phyloP scores from a whole-genome alignment of 345 rosid genomes.

The Physaria fendleri region DNA sequence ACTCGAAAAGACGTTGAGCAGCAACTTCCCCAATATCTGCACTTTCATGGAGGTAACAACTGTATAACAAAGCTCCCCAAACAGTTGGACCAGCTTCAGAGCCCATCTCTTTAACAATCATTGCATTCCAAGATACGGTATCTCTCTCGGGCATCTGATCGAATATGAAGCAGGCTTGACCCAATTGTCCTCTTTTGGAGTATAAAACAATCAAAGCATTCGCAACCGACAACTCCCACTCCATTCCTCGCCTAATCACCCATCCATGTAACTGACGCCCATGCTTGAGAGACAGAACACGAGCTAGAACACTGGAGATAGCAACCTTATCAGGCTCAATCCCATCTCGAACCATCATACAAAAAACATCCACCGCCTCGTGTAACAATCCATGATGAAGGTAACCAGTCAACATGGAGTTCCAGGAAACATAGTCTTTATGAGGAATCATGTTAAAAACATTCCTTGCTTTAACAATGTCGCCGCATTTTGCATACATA shows the following conservation, averaged over 20 bases:
- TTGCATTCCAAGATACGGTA: conserved; percentile 72
- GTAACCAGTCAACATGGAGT: conserved; percentile 63
- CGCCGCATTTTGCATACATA: conserved; percentile 93
- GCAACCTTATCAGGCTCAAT: conserved; percentile 65
- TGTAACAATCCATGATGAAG: conserved; percentile 51
- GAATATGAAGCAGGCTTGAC: conserved; percentile 51
- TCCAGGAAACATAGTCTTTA: conserved; percentile 69
- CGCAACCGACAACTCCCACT: conserved; percentile 48
- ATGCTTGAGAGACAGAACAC: conserved; percentile 34
- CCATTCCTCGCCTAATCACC: conserved; percentile 51
- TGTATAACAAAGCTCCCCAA: conserved; percentile 85
- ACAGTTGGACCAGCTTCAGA: conserved; percentile 71
- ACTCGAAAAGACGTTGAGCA: conserved; percentile 59
- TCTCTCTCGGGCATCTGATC: conserved; percentile 60
- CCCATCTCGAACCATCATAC: conserved; percentile 47
- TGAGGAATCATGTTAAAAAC: conserved; percentile 51
- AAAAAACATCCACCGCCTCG: conserved; percentile 48
- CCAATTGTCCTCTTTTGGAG: conserved; percentile 41
- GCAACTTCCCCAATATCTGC: conserved; percentile 62
- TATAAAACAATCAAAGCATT: conserved; percentile 63
- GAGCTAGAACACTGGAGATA: conserved; percentile 52
- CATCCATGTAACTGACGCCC: conserved; percentile 71
- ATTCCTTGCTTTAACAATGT: conserved; percentile 65
- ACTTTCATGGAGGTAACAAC: conserved; percentile 57
- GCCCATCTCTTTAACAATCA: conserved; percentile 51